phyloP scores from a whole-genome alignment of 805 yeast species.

The Komagataella populi region DNA sequence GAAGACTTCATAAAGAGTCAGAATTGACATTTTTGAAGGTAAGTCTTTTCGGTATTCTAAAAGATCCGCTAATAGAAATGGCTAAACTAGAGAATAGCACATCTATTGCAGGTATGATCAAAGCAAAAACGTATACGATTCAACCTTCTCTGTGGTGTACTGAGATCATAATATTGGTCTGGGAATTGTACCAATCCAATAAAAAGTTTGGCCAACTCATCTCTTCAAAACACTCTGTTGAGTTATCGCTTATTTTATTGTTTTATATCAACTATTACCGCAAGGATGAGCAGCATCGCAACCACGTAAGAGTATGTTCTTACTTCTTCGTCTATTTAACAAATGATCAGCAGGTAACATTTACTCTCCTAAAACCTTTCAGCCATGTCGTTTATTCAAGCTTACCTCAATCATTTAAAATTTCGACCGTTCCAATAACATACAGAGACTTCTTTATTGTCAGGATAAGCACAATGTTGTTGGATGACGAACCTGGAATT shows the following conservation, averaged over 20 bases:
- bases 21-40: constrained; percentile 38
- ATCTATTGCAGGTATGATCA: constrained; percentile 12
- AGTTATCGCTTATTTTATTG: constrained; percentile 37
- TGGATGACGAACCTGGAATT: constrained; percentile 18
- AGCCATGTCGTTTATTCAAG: constrained; percentile 25
- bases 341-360: constrained; percentile 18
- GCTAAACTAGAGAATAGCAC: constrained; percentile 1
- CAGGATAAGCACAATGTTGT: constrained; percentile 32
- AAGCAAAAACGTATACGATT: constrained; percentile 8
- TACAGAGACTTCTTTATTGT: constrained; percentile 50
- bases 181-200: constrained; percentile 75
- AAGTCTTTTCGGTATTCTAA: constrained; percentile 33
- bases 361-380: constrained; percentile 31
- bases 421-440: constrained; percentile 26
- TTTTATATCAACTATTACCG: constrained; percentile 43
- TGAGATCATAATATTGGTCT: constrained; percentile 49
- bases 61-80: constrained; percentile 24
- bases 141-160: constrained; percentile 29
- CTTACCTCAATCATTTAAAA: constrained; percentile 39
- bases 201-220: constrained; percentile 32
- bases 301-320: constrained; percentile 34
- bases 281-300: constrained; percentile 21
- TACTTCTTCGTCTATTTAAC: constrained; percentile 38
- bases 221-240: constrained; percentile 32
- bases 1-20: constrained; percentile 36